Evolutionary conservation across 176 grass and related monocot species (phyloP).

Genomic region (Bolboschoenus planiculmis): DNA sequence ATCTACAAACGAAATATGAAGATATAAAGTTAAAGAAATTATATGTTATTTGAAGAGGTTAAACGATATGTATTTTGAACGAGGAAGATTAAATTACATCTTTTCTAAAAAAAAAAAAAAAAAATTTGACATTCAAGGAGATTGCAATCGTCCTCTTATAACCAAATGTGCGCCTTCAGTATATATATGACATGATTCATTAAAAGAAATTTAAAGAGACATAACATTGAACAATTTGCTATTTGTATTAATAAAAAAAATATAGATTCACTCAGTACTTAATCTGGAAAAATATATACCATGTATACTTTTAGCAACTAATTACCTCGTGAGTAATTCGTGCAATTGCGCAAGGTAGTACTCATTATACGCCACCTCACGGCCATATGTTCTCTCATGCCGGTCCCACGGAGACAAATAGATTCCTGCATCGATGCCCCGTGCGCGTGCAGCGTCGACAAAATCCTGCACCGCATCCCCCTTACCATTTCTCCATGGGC

Average conservation of each 20-base stretch:
- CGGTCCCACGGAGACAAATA: conserved; percentile 97
- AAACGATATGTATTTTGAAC: background rate
- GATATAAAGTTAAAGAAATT: background rate
- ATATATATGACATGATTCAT: background rate
- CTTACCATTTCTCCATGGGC: conserved; percentile 49
- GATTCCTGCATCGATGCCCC: conserved; percentile 49
- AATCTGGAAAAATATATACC: background rate
- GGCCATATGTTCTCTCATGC: conserved; percentile 64
- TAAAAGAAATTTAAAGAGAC: background rate
- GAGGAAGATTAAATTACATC: background rate
- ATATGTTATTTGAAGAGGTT: background rate
- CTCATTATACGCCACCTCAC: conserved; percentile 73
- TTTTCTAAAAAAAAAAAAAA: background rate
- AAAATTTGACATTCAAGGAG: background rate
- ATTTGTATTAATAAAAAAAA: background rate
- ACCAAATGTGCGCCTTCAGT: background rate
- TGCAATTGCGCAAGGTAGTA: conserved; percentile 77
- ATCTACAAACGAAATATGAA: conserved; percentile 25
- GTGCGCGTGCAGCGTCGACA: conserved; percentile 19
- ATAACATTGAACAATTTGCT: background rate
- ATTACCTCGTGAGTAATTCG: conserved; percentile 86
- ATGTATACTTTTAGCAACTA: background rate
- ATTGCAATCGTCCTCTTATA: background rate
- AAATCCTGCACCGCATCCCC: conserved; percentile 72
- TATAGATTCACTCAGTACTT: background rate